A percentile compares a stretch with the other conserved stretches of the same genome.
Conservation (phyloP, 2,329 filamentous ascomycete genomes). For the Trichoderma sp. region DNA sequence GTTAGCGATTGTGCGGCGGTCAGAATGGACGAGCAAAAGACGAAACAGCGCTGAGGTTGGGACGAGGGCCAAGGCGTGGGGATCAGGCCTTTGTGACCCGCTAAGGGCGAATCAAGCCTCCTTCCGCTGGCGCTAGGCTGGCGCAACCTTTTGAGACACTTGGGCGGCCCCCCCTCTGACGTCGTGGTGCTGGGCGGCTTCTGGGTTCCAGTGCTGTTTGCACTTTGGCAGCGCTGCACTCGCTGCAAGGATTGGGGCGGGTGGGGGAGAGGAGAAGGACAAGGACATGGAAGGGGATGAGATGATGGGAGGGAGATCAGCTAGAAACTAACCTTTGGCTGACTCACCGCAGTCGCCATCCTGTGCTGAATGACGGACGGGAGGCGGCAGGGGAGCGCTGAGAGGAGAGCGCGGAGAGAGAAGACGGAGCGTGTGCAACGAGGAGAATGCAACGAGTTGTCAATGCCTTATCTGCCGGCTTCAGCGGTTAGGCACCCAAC, state of each 20-base stretch:
- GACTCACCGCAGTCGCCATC: conserved; percentile 45
- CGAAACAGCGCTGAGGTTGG: conserved; percentile 24
- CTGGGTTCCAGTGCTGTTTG: conserved; percentile 17
- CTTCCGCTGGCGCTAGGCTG: conserved; percentile 36
- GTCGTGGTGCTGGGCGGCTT: conserved; percentile 30
- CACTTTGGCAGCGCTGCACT: conserved; percentile 13
- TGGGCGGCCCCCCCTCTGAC: conserved; percentile 39
- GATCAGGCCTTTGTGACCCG: conserved; percentile 27
- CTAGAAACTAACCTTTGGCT: conserved; percentile 4
- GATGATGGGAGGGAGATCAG: conserved; percentile 3
- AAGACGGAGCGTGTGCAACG: not conserved
- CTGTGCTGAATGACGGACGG: conserved; percentile 12
- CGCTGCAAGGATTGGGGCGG: conserved; percentile 5
- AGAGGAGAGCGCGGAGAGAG: not conserved
- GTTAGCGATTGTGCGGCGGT: conserved; percentile 29
- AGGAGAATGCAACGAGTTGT: too few species aligned
- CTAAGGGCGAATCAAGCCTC: conserved; percentile 35
- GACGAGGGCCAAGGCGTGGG: conserved; percentile 26
- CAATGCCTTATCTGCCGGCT: not conserved
- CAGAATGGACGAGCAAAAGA: conserved; percentile 24
- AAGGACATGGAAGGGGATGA: not conserved
- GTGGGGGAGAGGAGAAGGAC: conserved; percentile 19
- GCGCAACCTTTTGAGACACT: conserved; percentile 42
- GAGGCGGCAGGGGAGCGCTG: not conserved
- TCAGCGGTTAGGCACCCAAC: not conserved